These are phyloP conservation scores for Juglanconis oblonga DNA, from an alignment of 2,329 filamentous ascomycete species.

Conservation along the genomic window DNA sequence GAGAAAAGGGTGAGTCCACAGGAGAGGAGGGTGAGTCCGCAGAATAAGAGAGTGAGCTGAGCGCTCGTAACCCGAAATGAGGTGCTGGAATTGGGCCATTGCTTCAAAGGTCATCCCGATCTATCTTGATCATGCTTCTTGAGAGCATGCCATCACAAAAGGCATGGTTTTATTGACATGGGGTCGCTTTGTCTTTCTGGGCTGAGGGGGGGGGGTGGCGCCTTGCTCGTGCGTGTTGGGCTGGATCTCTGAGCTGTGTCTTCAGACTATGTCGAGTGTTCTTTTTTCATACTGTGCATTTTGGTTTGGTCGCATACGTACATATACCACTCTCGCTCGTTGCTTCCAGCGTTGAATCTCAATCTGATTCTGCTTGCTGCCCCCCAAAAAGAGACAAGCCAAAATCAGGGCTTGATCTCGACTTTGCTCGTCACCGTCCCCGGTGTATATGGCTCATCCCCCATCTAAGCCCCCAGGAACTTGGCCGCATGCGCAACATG, in stretches of 20 bases:
- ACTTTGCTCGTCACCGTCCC: neutral
- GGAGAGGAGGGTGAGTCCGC: slow-evolving; percentile 34
- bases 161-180: too few relatives aligned
- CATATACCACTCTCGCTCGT: slow-evolving; percentile 16
- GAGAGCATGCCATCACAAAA: too few relatives aligned
- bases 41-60: slow-evolving; percentile 51
- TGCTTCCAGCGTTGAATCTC: neutral
- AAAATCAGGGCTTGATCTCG: too few relatives aligned
- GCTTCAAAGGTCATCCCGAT: neutral
- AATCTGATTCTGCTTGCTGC: neutral
- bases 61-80: neutral
- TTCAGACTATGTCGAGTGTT: slow-evolving; percentile 2
- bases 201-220: neutral
- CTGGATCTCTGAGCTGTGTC: neutral
- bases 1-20: slow-evolving; percentile 37
- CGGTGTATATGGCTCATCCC: neutral
- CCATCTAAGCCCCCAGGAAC: slow-evolving; percentile 52
- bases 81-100: neutral
- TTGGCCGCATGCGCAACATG: slow-evolving; percentile 92
- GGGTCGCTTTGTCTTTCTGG: neutral
- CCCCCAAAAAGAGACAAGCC: too few relatives aligned
- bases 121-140: too few relatives aligned
- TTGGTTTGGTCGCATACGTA: neutral
- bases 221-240: neutral
- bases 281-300: neutral